phyloP scores from a whole-genome alignment of 768 basidiomycete species.

The Mycena galopus region DNA sequence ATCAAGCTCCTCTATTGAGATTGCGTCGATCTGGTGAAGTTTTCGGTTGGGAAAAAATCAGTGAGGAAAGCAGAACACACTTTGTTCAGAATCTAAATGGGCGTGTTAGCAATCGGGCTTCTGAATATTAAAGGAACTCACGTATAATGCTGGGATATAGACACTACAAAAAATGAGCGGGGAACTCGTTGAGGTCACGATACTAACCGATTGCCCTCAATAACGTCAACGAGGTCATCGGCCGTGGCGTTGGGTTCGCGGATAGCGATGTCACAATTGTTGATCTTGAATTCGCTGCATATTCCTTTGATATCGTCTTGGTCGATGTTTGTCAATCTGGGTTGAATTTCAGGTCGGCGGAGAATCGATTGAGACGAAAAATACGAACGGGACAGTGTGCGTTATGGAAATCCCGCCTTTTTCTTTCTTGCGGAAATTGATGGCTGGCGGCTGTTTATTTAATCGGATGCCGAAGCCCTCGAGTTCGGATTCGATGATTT shows the following conservation, averaged over 20 bases:
- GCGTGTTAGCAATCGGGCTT: neutral
- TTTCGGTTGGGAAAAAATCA: neutral
- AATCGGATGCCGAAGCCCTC: slow-evolving; percentile 98
- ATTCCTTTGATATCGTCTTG: slow-evolving; percentile 97
- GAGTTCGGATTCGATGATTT: slow-evolving; percentile 89
- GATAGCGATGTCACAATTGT: slow-evolving; percentile 92
- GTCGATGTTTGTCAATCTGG: slow-evolving; percentile 87
- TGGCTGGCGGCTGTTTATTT: slow-evolving; percentile 94
- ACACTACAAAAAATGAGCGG: slow-evolving; percentile 64
- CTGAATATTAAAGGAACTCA: slow-evolving; percentile 52
- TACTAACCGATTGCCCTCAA: slow-evolving; percentile 92
- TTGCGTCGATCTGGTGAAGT: slow-evolving; percentile 87
- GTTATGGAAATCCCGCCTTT: slow-evolving; percentile 95
- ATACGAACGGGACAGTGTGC: slow-evolving; percentile 80
- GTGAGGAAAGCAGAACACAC: slow-evolving; percentile 51
- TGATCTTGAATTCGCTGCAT: slow-evolving; percentile 91
- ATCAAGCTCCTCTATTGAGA: slow-evolving; percentile 98
- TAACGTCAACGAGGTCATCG: slow-evolving; percentile 96
- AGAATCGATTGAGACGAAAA: neutral
- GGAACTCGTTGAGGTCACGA: neutral
- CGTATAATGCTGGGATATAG: slow-evolving; percentile 93
- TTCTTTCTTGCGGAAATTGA: slow-evolving; percentile 87
- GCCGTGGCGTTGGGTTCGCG: slow-evolving; percentile 92
- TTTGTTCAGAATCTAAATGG: slow-evolving; percentile 82
- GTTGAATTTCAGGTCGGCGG: neutral